Base-by-base conservation (phyloP, 768 basidiomycete genomes). In the Pleurotus platypus region DNA sequence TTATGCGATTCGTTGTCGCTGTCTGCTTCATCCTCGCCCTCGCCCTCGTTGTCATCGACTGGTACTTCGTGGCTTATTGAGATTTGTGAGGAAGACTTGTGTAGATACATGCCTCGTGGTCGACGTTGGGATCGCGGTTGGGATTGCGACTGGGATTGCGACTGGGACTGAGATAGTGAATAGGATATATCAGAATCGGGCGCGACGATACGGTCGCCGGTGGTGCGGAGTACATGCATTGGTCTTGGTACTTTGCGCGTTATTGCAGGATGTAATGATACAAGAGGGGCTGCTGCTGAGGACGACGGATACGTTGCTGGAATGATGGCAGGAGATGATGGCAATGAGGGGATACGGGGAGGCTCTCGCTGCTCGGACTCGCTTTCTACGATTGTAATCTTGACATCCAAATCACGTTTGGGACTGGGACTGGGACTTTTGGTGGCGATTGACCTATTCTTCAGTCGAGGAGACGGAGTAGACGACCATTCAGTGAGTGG, bases 71-170 rank as follows among this genome's bases (percentile, higher is more conserved):
- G 20, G n/a, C 20, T 18, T 16, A 16, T 35, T 37, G 49, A 35
- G 49, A 50, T n/a, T 15, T 27, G 26, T 0, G 24, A 24, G 49
- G 24, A 50, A 5, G 16, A 37, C 15, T 35, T 35, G 30, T 35
- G 30, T 9, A 35, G 30, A 35, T 35, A 35, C 11, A 35, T 11
- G 30, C 30, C 9, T 11, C 30, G 30, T 8, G 30, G 30, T 11
- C 9, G 30, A 30, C 30, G 30, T 35, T 35, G 30, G 30, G 30
- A 35, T 11, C 3, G 30, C 26, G 37, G 39, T 20, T 40, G 70
- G 26, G 75, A 66, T 60, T 77, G 71, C 15, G 75, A 70, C 61
- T 78, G 76, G 49, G 81, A 45, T 13, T 45, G n/a, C 0, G n/a
- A 16, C n/a, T 16, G 42, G 2, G 42, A 70, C 49, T 75, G 75